These are phyloP conservation scores for Thuja plicata DNA, from an alignment of 83 land plant genomes.

Conservation along the genomic window DNA sequence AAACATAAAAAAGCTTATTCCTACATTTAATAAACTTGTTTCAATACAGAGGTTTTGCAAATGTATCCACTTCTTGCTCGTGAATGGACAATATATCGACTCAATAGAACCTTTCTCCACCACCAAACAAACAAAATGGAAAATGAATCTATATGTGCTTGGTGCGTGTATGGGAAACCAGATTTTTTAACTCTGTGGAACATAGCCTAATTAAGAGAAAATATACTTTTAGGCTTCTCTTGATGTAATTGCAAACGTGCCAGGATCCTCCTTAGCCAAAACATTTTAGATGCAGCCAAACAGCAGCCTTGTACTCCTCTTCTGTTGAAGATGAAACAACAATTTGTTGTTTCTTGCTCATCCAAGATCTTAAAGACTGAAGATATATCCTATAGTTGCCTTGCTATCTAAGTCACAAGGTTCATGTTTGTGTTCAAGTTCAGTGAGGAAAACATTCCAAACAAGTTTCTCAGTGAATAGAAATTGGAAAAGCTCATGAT, in stretches of 20 bases:
- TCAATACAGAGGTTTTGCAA: neutral
- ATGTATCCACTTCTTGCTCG: neutral
- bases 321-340: neutral
- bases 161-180: neutral
- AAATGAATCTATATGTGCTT: neutral
- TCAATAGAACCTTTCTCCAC: neutral
- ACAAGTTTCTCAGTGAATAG: too few relatives aligned
- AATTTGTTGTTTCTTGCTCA: neutral
- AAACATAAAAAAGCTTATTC: neutral
- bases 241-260: neutral
- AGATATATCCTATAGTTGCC: neutral
- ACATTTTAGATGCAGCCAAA: neutral
- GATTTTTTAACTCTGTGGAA: neutral
- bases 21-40: neutral
- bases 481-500: too few relatives aligned
- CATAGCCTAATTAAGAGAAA: neutral
- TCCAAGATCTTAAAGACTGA: neutral
- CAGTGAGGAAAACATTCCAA: too few relatives aligned
- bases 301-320: neutral
- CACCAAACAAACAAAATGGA: neutral
- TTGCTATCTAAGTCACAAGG: neutral
- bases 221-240: neutral
- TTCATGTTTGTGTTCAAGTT: too few relatives aligned
- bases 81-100: neutral
- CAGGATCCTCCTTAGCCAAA: neutral